Evolutionary conservation across 1,139 yeast genomes (phyloP), one percentile per base, ranked within the genome.

Genomic region (Blastobotrys serpentis): DNA sequence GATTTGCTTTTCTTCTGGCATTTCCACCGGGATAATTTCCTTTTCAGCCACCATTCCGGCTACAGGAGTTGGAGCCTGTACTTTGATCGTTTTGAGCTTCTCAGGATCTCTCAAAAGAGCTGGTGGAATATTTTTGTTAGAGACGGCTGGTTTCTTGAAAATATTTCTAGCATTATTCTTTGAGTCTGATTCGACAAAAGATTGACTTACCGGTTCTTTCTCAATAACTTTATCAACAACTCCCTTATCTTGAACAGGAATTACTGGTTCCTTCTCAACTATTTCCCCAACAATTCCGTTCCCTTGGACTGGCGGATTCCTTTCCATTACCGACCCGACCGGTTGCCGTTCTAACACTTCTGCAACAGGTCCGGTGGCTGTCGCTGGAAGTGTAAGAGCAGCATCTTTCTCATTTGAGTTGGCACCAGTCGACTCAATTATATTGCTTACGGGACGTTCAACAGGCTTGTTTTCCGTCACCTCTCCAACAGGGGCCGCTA

Each of bases 361-460:
- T 3, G 19, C 13, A 2, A 30, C 29, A 18, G 44, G 37, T 13
- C 30, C 29, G 33, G 30, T 23, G 11, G 19, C 30, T 11, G 32
- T 10, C 13, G 32, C 13, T 4, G 32, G 32, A 6, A 29, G 13
- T 4, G 32, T 10, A 11, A 29, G 32, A 11, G 32, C n/a, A 6
- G 7, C 32, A 11, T 11, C 32, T 13, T 23, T 16, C 33, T 8
- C 5, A 30, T n/a, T n/a, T n/a, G n/a, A n/a, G n/a, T n/a, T n/a
- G n/a, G 11, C 2, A n/a, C 6, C 11, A 3, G 25, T 29, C 36
- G 26, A 21, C 16, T 42, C 45, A 29, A 33, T 33, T 21, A 54
- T 48, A 46, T 52, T 55, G 11, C 48, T 37, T 19, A 51, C 52
- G 14, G 52, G 52, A n/a, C 50, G 21, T 25, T 32, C 46, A 16